Evolutionary conservation across 2,329 filamentous ascomycete species (phyloP), one percentile per base, ranked within the genome.

Genomic region (Phialophora macrospora): DNA sequence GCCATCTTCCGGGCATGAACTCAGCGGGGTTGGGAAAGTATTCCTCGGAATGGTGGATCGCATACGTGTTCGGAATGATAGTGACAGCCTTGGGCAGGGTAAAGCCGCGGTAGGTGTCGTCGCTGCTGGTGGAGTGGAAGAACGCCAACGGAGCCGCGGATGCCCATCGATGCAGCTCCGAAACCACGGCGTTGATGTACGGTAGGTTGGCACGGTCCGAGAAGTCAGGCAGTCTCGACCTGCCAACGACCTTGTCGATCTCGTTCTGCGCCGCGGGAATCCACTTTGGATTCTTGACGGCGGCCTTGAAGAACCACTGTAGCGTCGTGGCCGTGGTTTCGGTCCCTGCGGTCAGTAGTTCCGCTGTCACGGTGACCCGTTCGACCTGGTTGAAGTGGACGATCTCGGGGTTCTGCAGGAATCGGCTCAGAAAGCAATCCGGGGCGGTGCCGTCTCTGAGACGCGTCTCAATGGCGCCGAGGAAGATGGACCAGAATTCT

Each of bases 61-160:
- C 55, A 12, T 56, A 60, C 2, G 57, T 38, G 32, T 64, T 56
- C 22, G 59, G 73, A 73, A n/a, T 74, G 62, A 3, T 57, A 24
- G 76, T 72, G 2, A 78, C 77, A 17, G 81, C 81, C 72, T 83
- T 84, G 20, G 78, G 75, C 46, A 84, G 80, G 71, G 79, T 80
- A 65, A 79, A 81, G 7, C 80, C 80, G 22, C 76, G 75, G 69
- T 79, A 83, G 63, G 78, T 76, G 57, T 83, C 80, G 61, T 83
- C 81, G 7, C 75, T 77, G 68, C 83, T 71, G 2, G 72, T 72
- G 5, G 69, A 63, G 54, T 78, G 76, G 0, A 75, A 69, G 14
- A 76, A 61, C 0, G 72, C 74, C 72, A 77, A 74, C 0, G 76
- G 73, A 1, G 70, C 74, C 4, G 77, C 72, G 4, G 76, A 74